Conservation (phyloP, 345 rosid species). For the Excoecaria agallocha region DNA sequence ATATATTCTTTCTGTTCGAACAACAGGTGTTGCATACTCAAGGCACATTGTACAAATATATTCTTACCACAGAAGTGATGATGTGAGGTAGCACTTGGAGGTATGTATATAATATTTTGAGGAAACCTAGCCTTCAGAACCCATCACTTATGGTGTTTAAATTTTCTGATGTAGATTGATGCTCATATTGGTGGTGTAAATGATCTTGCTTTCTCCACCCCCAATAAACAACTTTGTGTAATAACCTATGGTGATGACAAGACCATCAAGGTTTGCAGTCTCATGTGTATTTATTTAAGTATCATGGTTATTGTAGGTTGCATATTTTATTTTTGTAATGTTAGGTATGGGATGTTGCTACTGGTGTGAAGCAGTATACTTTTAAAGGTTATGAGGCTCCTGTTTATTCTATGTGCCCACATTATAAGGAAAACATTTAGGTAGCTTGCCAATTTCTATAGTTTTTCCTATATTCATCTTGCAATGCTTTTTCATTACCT, state of each 20-base stretch:
- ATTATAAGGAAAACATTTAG: conserved; percentile 85
- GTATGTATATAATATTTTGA: conserved; percentile 30
- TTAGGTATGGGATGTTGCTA: conserved; percentile 87
- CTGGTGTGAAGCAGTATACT: conserved; percentile 60
- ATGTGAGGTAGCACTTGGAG: conserved; percentile 82
- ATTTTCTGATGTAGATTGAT: conserved; percentile 50
- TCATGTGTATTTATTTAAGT: conserved; percentile 1
- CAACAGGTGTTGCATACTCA: conserved; percentile 90
- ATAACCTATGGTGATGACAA: conserved; percentile 91
- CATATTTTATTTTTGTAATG: conserved; percentile 7
- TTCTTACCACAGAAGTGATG: conserved; percentile 76
- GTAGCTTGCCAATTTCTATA: conserved; percentile 28
- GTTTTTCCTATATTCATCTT: neutral
- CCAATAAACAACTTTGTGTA: conserved; percentile 78
- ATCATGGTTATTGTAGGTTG: neutral
- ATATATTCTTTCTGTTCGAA: conserved; percentile 18
- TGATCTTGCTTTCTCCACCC: conserved; percentile 76
- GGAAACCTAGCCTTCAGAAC: neutral
- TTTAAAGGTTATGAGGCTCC: conserved; percentile 94
- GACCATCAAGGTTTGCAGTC: conserved; percentile 61
- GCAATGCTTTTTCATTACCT: neutral
- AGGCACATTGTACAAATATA: conserved; percentile 88
- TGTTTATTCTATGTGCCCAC: conserved; percentile 87
- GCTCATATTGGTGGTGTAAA: conserved; percentile 77
- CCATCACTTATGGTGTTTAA: conserved; percentile 8